Percentiles rank a stretch among this genome's conserved stretches.
phyloP scores from a whole-genome alignment of 2,329 filamentous ascomycete species.

The Xylariaceae sp. region DNA sequence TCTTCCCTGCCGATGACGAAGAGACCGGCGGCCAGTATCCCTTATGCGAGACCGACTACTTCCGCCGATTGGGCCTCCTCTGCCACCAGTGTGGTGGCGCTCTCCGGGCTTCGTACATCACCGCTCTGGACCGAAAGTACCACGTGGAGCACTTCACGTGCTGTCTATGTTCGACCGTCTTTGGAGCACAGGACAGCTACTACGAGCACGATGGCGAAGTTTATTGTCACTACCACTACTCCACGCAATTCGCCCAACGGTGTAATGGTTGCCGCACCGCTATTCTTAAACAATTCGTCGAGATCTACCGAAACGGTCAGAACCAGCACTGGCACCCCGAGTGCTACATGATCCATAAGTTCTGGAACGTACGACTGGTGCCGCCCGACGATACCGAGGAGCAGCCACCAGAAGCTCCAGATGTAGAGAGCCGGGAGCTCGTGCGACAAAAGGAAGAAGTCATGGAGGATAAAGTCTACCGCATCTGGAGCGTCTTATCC shows the following conservation, averaged over 20 bases:
- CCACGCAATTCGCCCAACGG: slow-evolving; percentile 89
- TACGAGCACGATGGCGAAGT: slow-evolving; percentile 96
- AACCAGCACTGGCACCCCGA: slow-evolving; percentile 99
- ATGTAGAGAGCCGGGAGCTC: slow-evolving; percentile 60
- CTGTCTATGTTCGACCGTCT: slow-evolving; percentile 94
- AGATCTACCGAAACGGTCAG: slow-evolving; percentile 95
- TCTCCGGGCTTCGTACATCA: slow-evolving; percentile 94
- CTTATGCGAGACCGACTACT: slow-evolving; percentile 96
- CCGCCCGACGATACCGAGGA: slow-evolving; percentile 50
- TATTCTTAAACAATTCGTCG: slow-evolving; percentile 97
- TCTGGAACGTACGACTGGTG: slow-evolving; percentile 92
- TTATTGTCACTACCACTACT: slow-evolving; percentile 98
- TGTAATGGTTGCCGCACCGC: slow-evolving; percentile 97
- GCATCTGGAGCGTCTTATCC: slow-evolving; percentile 96
- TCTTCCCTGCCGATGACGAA: slow-evolving; percentile 94
- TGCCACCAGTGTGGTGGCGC: slow-evolving; percentile 91
- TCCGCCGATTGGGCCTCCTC: slow-evolving; percentile 81
- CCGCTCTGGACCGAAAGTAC: slow-evolving; percentile 94
- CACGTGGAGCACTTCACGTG: slow-evolving; percentile 99
- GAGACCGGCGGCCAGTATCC: slow-evolving; percentile 83
- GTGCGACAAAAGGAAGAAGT: slow-evolving; percentile 84
- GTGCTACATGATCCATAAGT: slow-evolving; percentile 99
- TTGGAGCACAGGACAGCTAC: slow-evolving; percentile 96
- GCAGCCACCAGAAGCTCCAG: slow-evolving; percentile 40
- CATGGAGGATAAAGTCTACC: slow-evolving; percentile 97